A percentile compares a stretch with the other conserved stretches of the same genome.
Conservation (phyloP, 2,329 filamentous ascomycete genomes). For the Cladorrhinum sp. region DNA sequence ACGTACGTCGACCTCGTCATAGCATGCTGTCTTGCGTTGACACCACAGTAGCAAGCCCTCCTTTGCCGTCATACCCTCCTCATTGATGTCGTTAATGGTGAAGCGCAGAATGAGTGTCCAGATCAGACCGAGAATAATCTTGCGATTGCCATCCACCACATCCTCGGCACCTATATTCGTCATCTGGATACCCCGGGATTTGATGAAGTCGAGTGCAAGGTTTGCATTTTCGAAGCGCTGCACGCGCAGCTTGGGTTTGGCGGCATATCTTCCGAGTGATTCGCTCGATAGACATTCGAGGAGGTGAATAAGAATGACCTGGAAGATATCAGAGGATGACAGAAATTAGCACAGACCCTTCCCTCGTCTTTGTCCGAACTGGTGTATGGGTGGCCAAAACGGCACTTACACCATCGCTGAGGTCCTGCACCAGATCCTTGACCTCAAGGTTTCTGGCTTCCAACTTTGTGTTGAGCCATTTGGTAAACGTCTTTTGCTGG, state of each 20-base stretch:
- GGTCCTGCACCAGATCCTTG: conserved; percentile 81
- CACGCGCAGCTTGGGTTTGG: conserved; percentile 91
- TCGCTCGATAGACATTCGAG: conserved; percentile 94
- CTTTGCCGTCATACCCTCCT: conserved; percentile 96
- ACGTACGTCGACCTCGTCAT: conserved; percentile 91
- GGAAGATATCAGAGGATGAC: conserved; percentile 12
- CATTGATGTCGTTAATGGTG: conserved; percentile 98
- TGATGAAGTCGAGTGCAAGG: conserved; percentile 90
- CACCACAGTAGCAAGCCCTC: conserved; percentile 95
- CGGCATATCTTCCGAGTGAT: conserved; percentile 93
- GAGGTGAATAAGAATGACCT: conserved; percentile 94
- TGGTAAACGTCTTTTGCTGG: conserved; percentile 98
- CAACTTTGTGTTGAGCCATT: conserved; percentile 99
- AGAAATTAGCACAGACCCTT: conserved; percentile 7
- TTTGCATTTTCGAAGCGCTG: conserved; percentile 99
- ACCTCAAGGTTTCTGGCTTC: conserved; percentile 74
- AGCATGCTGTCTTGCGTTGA: conserved; percentile 97
- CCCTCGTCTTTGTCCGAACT: not conserved
- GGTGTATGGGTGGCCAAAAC: not conserved
- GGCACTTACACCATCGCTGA: conserved; percentile 83
- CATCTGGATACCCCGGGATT: conserved; percentile 79
- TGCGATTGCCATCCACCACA: conserved; percentile 94
- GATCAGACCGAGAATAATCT: conserved; percentile 95
- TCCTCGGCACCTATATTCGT: conserved; percentile 98
- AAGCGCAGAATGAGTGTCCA: conserved; percentile 98